Percentiles rank a stretch among this genome's conserved stretches.
phyloP scores from a whole-genome alignment of 225 moss, liverwort and hornwort species.

The Sphagnum tenellum region DNA sequence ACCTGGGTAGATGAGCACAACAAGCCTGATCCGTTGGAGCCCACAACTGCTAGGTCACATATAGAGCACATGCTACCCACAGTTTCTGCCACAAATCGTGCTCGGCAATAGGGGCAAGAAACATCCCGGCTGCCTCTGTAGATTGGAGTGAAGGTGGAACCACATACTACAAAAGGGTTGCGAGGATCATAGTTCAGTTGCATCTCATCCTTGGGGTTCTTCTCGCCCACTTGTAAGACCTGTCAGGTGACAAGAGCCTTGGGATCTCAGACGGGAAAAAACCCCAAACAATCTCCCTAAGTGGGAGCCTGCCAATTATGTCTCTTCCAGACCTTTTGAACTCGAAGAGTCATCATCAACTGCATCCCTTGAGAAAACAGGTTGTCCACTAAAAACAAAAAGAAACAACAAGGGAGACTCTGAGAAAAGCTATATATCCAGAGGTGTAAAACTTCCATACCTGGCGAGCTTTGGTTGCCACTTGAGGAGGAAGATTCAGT shows the following conservation, averaged over 20 bases:
- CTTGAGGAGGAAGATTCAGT: slow-evolving; percentile 45
- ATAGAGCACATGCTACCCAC: slow-evolving; percentile 33
- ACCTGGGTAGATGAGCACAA: slow-evolving; percentile 41
- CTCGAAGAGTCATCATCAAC: no score
- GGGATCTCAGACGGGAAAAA: no score
- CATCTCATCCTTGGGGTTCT: slow-evolving; percentile 29
- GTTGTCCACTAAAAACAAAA: no score
- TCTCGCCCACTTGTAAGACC: slow-evolving; percentile 32
- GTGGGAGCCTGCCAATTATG: no score
- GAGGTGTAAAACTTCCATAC: slow-evolving; percentile 9
- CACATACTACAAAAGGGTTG: slow-evolving; percentile 48
- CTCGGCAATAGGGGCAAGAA: slow-evolving; percentile 38
- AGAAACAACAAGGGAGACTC: no score
- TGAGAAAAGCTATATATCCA: no score
- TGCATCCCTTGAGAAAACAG: no score
- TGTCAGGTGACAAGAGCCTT: not conserved
- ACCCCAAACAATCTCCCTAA: no score
- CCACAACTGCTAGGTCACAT: slow-evolving; percentile 39
- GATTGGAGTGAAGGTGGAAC: slow-evolving; percentile 40
- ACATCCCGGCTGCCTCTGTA: slow-evolving; percentile 46
- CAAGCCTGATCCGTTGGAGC: slow-evolving; percentile 46
- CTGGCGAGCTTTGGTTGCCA: slow-evolving; percentile 76
- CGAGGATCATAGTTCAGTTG: slow-evolving; percentile 48
- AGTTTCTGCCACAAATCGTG: slow-evolving; percentile 29
- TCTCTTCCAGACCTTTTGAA: no score